Conservation (phyloP, 805 yeast species). For the Saccharomyces paradoxus region DNA sequence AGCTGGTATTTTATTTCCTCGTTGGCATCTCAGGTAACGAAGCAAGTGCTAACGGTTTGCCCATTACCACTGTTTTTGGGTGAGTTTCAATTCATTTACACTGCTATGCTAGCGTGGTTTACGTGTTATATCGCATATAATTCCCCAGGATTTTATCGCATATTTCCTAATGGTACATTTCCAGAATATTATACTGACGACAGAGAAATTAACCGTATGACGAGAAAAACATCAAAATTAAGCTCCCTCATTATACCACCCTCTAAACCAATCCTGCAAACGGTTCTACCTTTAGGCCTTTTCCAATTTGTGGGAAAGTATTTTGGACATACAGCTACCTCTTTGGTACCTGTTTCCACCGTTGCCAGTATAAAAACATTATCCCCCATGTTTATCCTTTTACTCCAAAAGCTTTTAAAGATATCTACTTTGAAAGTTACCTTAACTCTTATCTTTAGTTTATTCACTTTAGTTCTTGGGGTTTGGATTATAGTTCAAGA, state of each 20-base stretch:
- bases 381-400: conserved; percentile 53
- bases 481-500: conserved; percentile 27
- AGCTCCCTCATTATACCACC: conserved; percentile 23
- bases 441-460: conserved; percentile 15
- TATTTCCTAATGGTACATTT: conserved; percentile 49
- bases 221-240: conserved; percentile 2
- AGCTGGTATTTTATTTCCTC: conserved; percentile 59
- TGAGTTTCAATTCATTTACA: conserved; percentile 53
- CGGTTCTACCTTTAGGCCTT: conserved; percentile 54
- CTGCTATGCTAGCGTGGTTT: conserved; percentile 36
- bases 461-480: conserved; percentile 20
- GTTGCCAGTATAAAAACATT: conserved; percentile 64
- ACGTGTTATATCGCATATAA: conserved; percentile 32
- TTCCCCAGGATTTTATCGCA: conserved; percentile 25
- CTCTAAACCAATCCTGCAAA: conserved; percentile 35
- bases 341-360: conserved; percentile 58
- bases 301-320: conserved; percentile 60
- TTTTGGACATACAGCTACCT: conserved; percentile 56
- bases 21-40: conserved; percentile 57
- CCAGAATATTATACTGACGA: conserved; percentile 33
- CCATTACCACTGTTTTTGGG: conserved; percentile 58
- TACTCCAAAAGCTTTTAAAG: conserved; percentile 41
- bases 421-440: conserved; percentile 13
- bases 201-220: conserved; percentile 9
- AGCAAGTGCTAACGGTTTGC: conserved; percentile 44